Evolutionary conservation across 768 basidiomycete species (phyloP), one percentile per base, ranked within the genome.

Genomic region (Coprinellus micaceus): DNA sequence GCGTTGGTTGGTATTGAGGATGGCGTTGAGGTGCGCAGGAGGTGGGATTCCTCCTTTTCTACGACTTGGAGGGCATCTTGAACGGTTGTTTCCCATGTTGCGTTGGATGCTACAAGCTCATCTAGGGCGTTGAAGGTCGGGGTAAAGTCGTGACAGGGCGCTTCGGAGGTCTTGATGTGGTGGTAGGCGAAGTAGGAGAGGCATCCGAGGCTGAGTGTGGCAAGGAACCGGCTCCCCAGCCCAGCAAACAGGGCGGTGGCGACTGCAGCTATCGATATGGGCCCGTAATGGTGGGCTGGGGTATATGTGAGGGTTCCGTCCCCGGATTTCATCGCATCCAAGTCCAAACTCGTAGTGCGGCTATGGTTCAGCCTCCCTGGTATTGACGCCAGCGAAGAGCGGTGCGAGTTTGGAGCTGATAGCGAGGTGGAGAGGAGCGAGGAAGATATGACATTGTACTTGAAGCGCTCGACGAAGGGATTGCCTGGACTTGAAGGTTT

Each of bases 401-500:
- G 69, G 61, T 69, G 13, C 56, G 63, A 55, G 11, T 44, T 28
- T 61, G 70, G 44, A 52, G 67, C 61, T 60, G 79, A 64, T 54
- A 85, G 74, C 52, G 82, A 73, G 2, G 82, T 68, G 2, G 87
- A 82, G n/a, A 91, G 77, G 9, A 91, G 74, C 7, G 88, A 83
- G 2, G 89, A 91, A 3, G 89, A 89, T 57, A 91, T 90, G 3
- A 91, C 81, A 57, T 82, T 83, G 77, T 91, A 91, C 67, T 91
- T 91, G 81, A 92, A 91, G 40, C 81, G 85, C 69, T 92, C 89
- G 9, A 82, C 81, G 62, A 90, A 88, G 19, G 79, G 76, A 59
- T 71, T 79, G 3, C 76, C 67, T 5, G 73, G 67, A 56, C 60
- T 68, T 24, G 76, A 63, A 9, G 67, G 60, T 30, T 71, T 65